Base-by-base conservation (phyloP, 192 early-diverging fungal species). In the Coemansia umbellata region DNA sequence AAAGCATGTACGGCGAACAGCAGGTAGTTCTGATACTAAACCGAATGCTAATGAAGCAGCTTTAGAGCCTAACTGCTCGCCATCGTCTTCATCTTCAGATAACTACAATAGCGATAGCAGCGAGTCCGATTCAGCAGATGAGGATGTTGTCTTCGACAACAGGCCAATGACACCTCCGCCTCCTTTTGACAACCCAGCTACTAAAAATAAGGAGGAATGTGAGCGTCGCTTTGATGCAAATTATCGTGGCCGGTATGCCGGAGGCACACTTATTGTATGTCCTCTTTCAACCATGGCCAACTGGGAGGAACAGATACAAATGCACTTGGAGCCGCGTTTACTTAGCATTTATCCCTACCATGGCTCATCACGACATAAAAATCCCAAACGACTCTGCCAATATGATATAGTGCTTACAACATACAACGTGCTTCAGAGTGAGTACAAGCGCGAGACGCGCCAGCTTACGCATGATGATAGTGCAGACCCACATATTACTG, bases 371-470 rank as follows among this genome's bases (percentile, higher is more conserved):
- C 74, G 85, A 4, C 43, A 45, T 13, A 54, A 58, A 33, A 70
- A 82, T 41, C 69, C 82, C 6, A 52, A 60, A 14, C 49, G 54
- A 17, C 52, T 89, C 21, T 78, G 74, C 27, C 58, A 71, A n/a
- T 75, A 82, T 69, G 86, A 88, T 52, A 58, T 90, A 22, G 88
- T 90, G 2, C 60, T 90, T 41, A 88, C 86, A 7, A 90, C 88
- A 4, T 90, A 87, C 59, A 84, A 82, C 44, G 73, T 86, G 3
- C 49, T 88, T 15, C 66, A 78, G 30, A 69, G 63, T 26, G 85
- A 87, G 62, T 85, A 73, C 60, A 49, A 21, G 35, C 53, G 50
- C 10, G 63, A 63, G 44, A 66, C 42, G 40, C 55, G 45, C 21
- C 71, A 74, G 52, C 42, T 74, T 37, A 37, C 63, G 13, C 24